These are phyloP conservation scores for Syzygium oleosum DNA, from an alignment of 345 rosid species.

Conservation along the genomic window DNA sequence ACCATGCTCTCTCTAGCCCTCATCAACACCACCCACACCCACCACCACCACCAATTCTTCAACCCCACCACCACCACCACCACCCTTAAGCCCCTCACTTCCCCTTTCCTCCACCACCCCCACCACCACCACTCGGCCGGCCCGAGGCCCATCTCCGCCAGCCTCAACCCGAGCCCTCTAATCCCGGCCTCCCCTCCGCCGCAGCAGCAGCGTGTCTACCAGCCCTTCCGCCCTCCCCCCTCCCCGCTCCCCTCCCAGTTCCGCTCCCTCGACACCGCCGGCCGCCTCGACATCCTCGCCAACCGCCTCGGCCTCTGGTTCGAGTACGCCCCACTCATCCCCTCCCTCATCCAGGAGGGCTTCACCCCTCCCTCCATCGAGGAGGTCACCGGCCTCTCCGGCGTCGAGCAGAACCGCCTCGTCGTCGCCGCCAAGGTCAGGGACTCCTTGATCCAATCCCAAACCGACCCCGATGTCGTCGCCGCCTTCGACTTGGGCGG, in stretches of 20 bases:
- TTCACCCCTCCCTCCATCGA: conserved; percentile 63
- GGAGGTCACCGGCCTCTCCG: conserved; percentile 67
- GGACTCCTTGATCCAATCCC: conserved; percentile 48
- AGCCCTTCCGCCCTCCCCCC: conserved; percentile 88
- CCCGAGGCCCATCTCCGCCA: background rate
- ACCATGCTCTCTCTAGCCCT: conserved; percentile 1
- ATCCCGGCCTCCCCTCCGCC: background rate
- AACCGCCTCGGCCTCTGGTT: conserved; percentile 79
- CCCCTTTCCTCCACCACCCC: background rate
- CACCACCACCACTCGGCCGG: background rate
- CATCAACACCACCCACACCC: background rate
- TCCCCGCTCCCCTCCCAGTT: conserved; percentile 64
- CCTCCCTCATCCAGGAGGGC: conserved; percentile 71
- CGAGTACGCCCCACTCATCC: conserved; percentile 81
- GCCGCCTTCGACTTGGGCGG: conserved; percentile 60
- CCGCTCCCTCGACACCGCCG: conserved; percentile 54
- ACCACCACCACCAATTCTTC: background rate
- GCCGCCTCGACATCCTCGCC: conserved; percentile 62
- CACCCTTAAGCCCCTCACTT: background rate
- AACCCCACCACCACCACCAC: background rate
- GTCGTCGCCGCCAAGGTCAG: conserved; percentile 78
- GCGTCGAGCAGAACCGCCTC: conserved; percentile 77
- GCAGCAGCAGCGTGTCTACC: conserved; percentile 25
- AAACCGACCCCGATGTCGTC: conserved; percentile 43
- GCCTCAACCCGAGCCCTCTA: background rate